Conservation (phyloP, 352 stramenopile species). For the Plasmopara halstedii region DNA sequence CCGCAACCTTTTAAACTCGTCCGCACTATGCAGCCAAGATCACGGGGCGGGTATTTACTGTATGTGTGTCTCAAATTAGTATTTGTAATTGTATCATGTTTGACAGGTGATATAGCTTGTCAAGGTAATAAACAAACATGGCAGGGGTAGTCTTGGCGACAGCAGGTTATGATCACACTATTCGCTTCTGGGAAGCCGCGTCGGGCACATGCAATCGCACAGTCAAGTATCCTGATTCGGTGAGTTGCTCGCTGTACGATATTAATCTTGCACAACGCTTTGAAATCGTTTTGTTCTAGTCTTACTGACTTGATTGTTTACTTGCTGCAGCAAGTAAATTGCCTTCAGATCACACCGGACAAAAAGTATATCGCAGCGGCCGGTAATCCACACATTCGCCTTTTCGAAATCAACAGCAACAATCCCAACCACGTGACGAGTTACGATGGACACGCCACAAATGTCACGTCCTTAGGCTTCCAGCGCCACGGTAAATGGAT, state of each 20-base stretch:
- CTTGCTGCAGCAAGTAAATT: slow-evolving; percentile 88
- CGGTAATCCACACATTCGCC: slow-evolving; percentile 94
- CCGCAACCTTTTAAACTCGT: slow-evolving; percentile 94
- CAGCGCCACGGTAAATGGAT: slow-evolving; percentile 96
- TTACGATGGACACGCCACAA: slow-evolving; percentile 94
- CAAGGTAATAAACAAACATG: too few relatives aligned
- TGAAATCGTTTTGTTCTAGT: background rate
- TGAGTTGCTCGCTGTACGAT: slow-evolving; percentile 19
- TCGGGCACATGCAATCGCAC: slow-evolving; percentile 93
- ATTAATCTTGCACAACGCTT: background rate
- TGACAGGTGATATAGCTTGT: too few relatives aligned
- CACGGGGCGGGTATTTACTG: slow-evolving; percentile 82
- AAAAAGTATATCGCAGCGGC: slow-evolving; percentile 96
- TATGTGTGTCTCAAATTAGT: too few relatives aligned
- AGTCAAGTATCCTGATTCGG: slow-evolving; percentile 93
- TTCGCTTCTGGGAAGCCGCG: slow-evolving; percentile 97
- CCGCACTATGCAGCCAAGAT: slow-evolving; percentile 97
- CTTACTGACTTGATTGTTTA: background rate
- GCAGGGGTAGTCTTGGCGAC: slow-evolving; percentile 93
- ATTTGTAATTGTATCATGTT: too few relatives aligned
- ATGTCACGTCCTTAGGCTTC: slow-evolving; percentile 97
- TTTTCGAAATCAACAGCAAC: slow-evolving; percentile 97
- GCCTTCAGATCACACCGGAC: slow-evolving; percentile 94
- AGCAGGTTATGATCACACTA: slow-evolving; percentile 97
- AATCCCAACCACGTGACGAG: slow-evolving; percentile 93